A percentile compares a stretch with the other conserved stretches of the same genome.
phyloP scores from a whole-genome alignment of 2,329 filamentous ascomycete genomes.

The Colletotrichum zoysiae region DNA sequence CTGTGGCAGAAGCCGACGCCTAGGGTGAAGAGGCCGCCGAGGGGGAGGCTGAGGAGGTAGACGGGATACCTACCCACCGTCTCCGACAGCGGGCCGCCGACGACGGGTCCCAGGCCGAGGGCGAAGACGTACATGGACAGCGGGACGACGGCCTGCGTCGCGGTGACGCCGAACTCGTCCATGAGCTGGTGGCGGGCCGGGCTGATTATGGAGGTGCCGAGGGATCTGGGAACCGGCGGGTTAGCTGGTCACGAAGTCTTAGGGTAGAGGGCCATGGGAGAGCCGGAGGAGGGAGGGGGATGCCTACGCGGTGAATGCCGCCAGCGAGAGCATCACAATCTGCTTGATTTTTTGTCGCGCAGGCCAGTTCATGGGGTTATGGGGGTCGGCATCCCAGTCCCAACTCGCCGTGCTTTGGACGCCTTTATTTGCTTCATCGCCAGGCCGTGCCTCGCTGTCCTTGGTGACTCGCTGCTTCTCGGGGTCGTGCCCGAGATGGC shows the following conservation, averaged over 20 bases:
- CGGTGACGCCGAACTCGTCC: conserved; percentile 65
- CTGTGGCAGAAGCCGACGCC: conserved; percentile 65
- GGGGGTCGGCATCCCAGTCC: conserved; percentile 54
- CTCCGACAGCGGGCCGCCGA: conserved; percentile 71
- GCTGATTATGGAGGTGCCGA: conserved; percentile 67
- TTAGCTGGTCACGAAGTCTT: neutral
- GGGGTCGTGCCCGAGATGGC: neutral
- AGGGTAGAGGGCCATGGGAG: conserved; percentile 16
- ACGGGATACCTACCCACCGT: conserved; percentile 66
- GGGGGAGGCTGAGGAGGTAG: conserved; percentile 59
- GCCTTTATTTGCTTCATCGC: neutral
- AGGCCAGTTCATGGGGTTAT: conserved; percentile 67
- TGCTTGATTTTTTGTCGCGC: conserved; percentile 54
- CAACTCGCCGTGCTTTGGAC: neutral
- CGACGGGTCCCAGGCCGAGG: conserved; percentile 69
- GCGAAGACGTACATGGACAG: conserved; percentile 72
- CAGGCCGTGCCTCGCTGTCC: no score
- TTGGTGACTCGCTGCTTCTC: neutral
- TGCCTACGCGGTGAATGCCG: conserved; percentile 57
- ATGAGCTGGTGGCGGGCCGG: conserved; percentile 61
- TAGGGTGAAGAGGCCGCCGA: conserved; percentile 67
- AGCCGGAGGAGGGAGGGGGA: no score
- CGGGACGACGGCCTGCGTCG: conserved; percentile 69
- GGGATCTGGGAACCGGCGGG: conserved; percentile 55
- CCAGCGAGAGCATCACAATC: conserved; percentile 53